phyloP scores from a whole-genome alignment of 805 yeast species.

The Candida golubevii region DNA sequence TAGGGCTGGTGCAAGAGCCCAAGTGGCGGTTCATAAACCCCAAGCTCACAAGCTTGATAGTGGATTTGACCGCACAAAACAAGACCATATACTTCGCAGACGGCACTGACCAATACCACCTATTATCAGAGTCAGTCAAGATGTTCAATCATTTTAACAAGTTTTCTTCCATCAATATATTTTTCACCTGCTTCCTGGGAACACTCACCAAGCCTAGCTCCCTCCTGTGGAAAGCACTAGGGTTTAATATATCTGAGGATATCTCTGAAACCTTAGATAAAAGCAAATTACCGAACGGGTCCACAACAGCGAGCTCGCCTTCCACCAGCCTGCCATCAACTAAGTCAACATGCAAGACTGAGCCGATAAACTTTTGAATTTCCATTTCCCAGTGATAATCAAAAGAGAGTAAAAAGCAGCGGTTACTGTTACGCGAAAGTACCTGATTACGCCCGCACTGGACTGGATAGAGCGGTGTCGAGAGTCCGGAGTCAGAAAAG shows the following conservation, averaged over 20 bases:
- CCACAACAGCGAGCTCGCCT: constrained; percentile 38
- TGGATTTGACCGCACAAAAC: constrained; percentile 4
- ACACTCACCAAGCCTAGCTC: constrained; percentile 27
- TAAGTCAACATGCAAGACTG: constrained; percentile 24
- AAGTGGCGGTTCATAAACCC: neutral
- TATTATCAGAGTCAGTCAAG: neutral
- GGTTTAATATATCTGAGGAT: constrained; percentile 24
- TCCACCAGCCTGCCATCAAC: constrained; percentile 31
- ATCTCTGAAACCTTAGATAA: constrained; percentile 33
- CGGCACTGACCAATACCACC: neutral
- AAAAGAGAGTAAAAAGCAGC: no score
- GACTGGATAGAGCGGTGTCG: no score
- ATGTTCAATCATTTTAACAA: constrained; percentile 1
- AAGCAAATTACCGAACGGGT: constrained; percentile 41
- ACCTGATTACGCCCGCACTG: no score
- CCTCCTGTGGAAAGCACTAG: constrained; percentile 19
- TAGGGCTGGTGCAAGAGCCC: neutral
- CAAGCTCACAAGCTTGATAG: constrained; percentile 2
- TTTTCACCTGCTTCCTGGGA: constrained; percentile 18
- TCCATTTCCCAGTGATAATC: neutral
- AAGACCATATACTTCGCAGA: constrained; percentile 8
- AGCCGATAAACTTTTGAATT: constrained; percentile 26
- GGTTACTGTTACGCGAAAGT: no score
- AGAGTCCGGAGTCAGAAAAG: no score
- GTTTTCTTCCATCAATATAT: constrained; percentile 20